Base-by-base conservation (phyloP, 352 stramenopile species). In the Phytophthora lateralis region DNA sequence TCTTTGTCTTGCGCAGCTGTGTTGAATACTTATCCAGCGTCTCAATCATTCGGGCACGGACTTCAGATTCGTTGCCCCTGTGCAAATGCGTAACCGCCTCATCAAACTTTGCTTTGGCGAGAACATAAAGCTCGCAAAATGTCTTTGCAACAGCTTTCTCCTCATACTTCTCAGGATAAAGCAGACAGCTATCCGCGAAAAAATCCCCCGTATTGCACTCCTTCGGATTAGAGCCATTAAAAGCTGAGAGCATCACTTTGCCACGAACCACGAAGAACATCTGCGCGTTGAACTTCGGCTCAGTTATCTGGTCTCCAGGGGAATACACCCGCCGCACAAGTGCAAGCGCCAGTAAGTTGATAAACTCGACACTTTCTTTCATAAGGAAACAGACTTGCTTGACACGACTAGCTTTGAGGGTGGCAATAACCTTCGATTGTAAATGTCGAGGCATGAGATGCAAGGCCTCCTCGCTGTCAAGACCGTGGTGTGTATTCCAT, bases 231-330 rank as follows among this genome's bases (percentile, higher is more conserved):
- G 69, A 78, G 0, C 78, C 76, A 26, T 92, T 75, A 32, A 88
- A 84, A 2, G 73, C 71, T 0, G 75, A 79, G 1, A 90, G 55
- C 5, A 84, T 45, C 14, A 91, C 79, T 0, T 71, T 84, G 14
- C 82, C 82, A 8, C 77, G 78, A 18, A 88, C 81, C 7, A 90
- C 79, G 30, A 90, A 91, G 59, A 89, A 91, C 82, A 90, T 90
- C 46, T 88, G 81, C 15, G 76, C 74, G 30, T 89, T 91, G 34
- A 89, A 80, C 27, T 91, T 91, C 12, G 78, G 78, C 52, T 91
- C 80, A 9, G 83, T 90, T 34, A 91, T 85, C 20, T 74, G 74
- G 29, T 91, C 82, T 11, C 58, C 62, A 0, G 82, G 82, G 1
- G 81, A 83, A 39, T 90, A 91, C 6, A 89, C 80, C 14, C 72